Conservation (phyloP, 371 early-diverging fungal species). For the Mortierella sp. region DNA sequence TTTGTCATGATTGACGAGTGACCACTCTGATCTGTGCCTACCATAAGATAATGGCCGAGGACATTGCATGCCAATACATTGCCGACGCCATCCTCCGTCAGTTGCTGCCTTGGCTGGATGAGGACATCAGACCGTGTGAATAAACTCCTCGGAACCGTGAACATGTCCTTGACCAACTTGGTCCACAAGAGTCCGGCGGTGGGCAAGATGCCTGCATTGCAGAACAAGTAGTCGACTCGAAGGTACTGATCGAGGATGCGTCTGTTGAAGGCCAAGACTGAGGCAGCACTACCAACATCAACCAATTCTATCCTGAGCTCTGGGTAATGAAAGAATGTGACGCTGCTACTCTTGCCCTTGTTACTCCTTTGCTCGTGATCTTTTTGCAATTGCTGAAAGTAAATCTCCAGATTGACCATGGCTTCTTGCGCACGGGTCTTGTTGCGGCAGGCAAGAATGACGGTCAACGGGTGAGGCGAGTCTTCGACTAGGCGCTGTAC, state of each 20-base stretch:
- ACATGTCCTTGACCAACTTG: constrained; percentile 57
- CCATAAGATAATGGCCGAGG: constrained; percentile 90
- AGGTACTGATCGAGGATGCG: constrained; percentile 55
- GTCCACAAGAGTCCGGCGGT: constrained; percentile 64
- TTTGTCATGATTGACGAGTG: neutral
- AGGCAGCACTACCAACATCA: constrained; percentile 65
- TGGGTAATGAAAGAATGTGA: neutral
- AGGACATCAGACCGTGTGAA: constrained; percentile 76
- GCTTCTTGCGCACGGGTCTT: constrained; percentile 68
- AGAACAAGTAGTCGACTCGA: constrained; percentile 74
- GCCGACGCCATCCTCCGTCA: constrained; percentile 78
- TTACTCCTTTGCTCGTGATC: neutral
- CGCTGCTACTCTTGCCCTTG: neutral
- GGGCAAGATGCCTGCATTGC: constrained; percentile 87
- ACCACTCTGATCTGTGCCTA: constrained; percentile 18
- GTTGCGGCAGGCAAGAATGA: constrained; percentile 86
- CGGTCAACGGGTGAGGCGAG: constrained; percentile 48
- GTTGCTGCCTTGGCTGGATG: constrained; percentile 67
- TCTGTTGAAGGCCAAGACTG: constrained; percentile 54
- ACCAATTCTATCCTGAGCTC: constrained; percentile 59
- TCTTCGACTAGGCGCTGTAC: constrained; percentile 68
- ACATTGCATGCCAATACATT: constrained; percentile 85
- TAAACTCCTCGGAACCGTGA: constrained; percentile 70
- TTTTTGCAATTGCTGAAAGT: constrained; percentile 45
- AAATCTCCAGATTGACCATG: constrained; percentile 56